These are phyloP conservation scores for Sisymbrium irio DNA, from an alignment of 345 rosid species.

Conservation along the genomic window DNA sequence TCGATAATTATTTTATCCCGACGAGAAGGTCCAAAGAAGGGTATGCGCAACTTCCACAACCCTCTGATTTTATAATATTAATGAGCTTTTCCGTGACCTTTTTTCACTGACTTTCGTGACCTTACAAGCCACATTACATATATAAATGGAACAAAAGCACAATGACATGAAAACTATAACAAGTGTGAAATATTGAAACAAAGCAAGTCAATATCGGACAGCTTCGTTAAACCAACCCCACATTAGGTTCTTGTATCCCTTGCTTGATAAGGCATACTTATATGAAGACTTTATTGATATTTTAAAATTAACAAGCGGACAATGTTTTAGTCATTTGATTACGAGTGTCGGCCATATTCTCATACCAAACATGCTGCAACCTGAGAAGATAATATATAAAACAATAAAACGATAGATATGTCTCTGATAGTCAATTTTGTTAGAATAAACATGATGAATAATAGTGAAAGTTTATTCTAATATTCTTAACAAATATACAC, in stretches of 20 bases:
- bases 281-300: neutral
- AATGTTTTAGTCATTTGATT: slow-evolving; percentile 18
- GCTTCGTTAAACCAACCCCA: slow-evolving; percentile 14
- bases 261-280: slow-evolving; percentile 15
- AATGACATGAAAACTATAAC: neutral
- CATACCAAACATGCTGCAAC: slow-evolving; percentile 16
- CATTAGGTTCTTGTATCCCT: neutral
- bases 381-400: neutral
- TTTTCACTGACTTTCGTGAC: neutral
- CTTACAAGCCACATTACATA: neutral
- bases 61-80: slow-evolving; percentile 3
- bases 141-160: neutral
- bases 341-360: slow-evolving; percentile 29
- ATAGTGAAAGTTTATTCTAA: neutral
- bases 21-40: slow-evolving; percentile 22
- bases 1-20: neutral
- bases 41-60: neutral
- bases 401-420: neutral
- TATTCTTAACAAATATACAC: neutral
- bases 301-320: slow-evolving; percentile 8
- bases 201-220: slow-evolving; percentile 23
- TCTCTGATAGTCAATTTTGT: neutral
- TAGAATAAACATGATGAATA: neutral
- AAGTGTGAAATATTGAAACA: slow-evolving; percentile 23
- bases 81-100: neutral